Conservation (phyloP, 2,329 filamentous ascomycete species). For the Nothopassalora personata region DNA sequence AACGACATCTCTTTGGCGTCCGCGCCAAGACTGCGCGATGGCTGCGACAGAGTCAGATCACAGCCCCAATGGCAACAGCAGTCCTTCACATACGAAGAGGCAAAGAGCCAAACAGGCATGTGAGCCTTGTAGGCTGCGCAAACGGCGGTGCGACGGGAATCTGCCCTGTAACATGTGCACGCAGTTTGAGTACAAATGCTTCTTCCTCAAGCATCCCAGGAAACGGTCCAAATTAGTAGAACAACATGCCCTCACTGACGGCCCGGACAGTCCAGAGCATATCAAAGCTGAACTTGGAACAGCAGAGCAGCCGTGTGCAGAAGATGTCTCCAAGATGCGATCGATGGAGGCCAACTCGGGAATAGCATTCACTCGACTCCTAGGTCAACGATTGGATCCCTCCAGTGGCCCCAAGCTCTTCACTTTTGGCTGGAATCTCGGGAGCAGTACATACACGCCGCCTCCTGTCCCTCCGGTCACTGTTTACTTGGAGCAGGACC, state of each 20-base stretch:
- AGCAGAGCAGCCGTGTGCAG: conserved; percentile 19
- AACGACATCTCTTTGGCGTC: neutral
- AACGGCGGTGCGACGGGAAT: conserved; percentile 52
- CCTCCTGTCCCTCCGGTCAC: conserved; percentile 33
- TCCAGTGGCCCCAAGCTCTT: conserved; percentile 50
- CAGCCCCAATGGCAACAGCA: conserved; percentile 6
- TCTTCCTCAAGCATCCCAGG: conserved; percentile 28
- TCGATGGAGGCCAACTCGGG: conserved; percentile 55
- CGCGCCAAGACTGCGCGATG: neutral
- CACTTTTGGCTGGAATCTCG: conserved; percentile 54
- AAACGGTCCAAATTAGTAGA: conserved; percentile 33
- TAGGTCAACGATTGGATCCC: conserved; percentile 51
- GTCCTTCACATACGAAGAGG: conserved; percentile 22
- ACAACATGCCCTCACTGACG: conserved; percentile 23
- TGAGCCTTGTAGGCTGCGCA: conserved; percentile 50
- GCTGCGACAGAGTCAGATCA: neutral
- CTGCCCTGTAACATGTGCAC: conserved; percentile 51
- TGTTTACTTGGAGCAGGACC: conserved; percentile 43
- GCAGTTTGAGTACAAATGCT: conserved; percentile 50
- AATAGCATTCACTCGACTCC: conserved; percentile 50
- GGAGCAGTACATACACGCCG: conserved; percentile 24
- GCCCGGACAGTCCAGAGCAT: conserved; percentile 11
- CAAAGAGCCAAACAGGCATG: conserved; percentile 34
- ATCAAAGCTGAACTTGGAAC: conserved; percentile 16
- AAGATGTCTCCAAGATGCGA: conserved; percentile 32